Evolutionary conservation across 257 asterid species (phyloP).

Genomic region (Solanum boliviense): DNA sequence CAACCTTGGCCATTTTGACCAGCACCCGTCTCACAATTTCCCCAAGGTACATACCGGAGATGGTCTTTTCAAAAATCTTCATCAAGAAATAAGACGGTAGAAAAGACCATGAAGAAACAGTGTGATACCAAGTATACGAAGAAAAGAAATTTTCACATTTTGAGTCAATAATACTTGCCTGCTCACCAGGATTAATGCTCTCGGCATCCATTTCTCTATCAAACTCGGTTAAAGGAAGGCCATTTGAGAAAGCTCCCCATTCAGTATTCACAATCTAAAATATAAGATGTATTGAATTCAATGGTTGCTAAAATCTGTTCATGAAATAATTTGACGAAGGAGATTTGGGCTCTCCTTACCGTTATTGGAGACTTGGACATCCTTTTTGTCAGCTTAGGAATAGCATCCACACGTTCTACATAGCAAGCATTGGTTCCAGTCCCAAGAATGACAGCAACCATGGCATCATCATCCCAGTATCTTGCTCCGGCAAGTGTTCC

Average conservation of each 20-base stretch:
- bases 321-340: neutral
- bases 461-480: conserved; percentile 70
- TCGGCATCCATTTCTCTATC: conserved; percentile 71
- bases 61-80: conserved; percentile 72
- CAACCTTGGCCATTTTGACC: conserved; percentile 47
- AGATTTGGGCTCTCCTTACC: conserved; percentile 11
- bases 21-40: conserved; percentile 69
- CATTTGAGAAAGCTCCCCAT: conserved; percentile 74
- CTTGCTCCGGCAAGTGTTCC: conserved; percentile 75
- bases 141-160: neutral
- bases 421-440: conserved; percentile 80
- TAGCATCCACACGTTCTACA: conserved; percentile 45
- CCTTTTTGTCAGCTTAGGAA: conserved; percentile 38
- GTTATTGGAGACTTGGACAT: conserved; percentile 31
- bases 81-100: neutral
- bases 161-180: conserved; percentile 24
- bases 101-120: neutral
- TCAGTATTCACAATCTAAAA: conserved; percentile 60
- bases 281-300: neutral
- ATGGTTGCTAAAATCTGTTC: neutral
- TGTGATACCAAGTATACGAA: neutral
- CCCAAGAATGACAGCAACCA: conserved; percentile 76
- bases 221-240: conserved; percentile 62
- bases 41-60: conserved; percentile 85
- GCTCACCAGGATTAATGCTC: conserved; percentile 74